Conservation (phyloP, 805 yeast genomes). For the Teunomyces pallodes region DNA sequence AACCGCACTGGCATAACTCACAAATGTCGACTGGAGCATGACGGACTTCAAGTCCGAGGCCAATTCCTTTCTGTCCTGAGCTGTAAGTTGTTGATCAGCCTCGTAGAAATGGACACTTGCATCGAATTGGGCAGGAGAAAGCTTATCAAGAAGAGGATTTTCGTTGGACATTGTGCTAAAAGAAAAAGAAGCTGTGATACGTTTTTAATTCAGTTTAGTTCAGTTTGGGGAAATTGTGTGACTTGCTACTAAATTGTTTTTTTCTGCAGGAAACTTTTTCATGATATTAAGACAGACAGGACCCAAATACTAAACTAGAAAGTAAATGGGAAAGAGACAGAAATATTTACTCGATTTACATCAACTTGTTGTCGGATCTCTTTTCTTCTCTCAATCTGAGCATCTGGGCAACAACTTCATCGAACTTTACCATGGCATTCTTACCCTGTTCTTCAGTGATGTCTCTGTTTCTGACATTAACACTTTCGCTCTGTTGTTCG, state of each 20-base stretch:
- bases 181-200: neutral
- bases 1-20: slow-evolving; percentile 26
- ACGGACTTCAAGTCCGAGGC: slow-evolving; percentile 28
- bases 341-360: slow-evolving; percentile 1
- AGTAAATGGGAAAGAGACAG: too few relatives aligned
- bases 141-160: slow-evolving; percentile 1
- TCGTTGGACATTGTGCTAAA: neutral
- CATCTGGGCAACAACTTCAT: slow-evolving; percentile 69
- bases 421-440: slow-evolving; percentile 76
- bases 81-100: slow-evolving; percentile 35
- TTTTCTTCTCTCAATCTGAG: slow-evolving; percentile 64
- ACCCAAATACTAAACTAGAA: too few relatives aligned
- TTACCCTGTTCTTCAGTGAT: slow-evolving; percentile 89
- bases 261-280: neutral
- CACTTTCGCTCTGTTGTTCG: slow-evolving; percentile 75
- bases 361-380: slow-evolving; percentile 62
- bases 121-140: slow-evolving; percentile 17
- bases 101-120: slow-evolving; percentile 40
- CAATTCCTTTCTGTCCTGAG: slow-evolving; percentile 29
- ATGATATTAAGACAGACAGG: neutral
- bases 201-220: too few relatives aligned
- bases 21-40: slow-evolving; percentile 20
- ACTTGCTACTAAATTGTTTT: neutral
- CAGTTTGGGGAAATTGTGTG: neutral
- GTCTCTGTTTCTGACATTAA: slow-evolving; percentile 96